A percentile compares a stretch with the other conserved stretches of the same genome.
phyloP scores from a whole-genome alignment of 176 grass and related monocot genomes.

The Triticum urartu region DNA sequence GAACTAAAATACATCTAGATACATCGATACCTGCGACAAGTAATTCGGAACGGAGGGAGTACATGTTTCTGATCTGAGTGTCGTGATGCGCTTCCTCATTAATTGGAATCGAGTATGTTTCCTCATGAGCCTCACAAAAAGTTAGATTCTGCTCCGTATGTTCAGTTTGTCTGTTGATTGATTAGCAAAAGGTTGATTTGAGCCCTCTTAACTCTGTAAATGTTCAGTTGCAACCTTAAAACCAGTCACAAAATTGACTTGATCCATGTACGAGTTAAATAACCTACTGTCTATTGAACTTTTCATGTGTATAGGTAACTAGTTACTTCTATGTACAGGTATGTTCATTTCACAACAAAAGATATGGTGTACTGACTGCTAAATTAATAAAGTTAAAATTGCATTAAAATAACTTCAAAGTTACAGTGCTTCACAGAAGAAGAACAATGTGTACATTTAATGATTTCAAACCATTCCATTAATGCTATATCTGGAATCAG shows the following conservation, averaged over 20 bases:
- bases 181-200: not conserved
- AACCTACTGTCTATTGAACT: not conserved
- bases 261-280: not conserved
- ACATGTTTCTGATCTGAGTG: slow-evolving; percentile 9
- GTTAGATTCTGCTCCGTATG: not conserved
- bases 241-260: not conserved
- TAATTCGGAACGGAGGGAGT: too few relatives aligned
- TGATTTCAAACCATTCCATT: not conserved
- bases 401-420: not conserved
- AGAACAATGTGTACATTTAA: not conserved
- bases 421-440: not conserved
- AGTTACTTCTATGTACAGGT: not conserved
- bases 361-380: not conserved
- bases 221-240: not conserved
- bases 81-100: not conserved
- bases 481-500: not conserved
- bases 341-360: not conserved
- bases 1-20: too few relatives aligned
- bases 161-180: not conserved
- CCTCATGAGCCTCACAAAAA: not conserved
- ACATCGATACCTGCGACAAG: too few relatives aligned
- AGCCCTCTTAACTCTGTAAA: not conserved
- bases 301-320: not conserved
- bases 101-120: not conserved
- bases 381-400: not conserved